These are phyloP conservation scores for Dioscorea alata DNA, from an alignment of 106 monocot species.

Conservation along the genomic window DNA sequence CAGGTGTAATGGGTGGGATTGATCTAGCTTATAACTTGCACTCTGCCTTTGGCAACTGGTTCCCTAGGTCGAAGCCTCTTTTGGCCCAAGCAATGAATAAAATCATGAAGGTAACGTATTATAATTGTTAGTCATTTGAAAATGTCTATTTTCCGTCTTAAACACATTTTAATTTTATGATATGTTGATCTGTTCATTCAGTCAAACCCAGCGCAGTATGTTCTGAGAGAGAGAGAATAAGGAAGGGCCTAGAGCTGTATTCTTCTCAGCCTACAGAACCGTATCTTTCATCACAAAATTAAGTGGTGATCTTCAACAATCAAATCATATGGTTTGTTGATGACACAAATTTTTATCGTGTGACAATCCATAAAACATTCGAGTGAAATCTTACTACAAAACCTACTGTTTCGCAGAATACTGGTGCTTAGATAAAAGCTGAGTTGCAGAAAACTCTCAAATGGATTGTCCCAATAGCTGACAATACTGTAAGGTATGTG, in stretches of 20 bases:
- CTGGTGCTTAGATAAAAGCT: conserved; percentile 66
- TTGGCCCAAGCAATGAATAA: conserved; percentile 99
- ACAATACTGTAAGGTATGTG: conserved; percentile 78
- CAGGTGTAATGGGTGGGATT: conserved; percentile 96
- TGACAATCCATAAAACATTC: conserved; percentile 98
- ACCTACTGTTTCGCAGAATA: conserved; percentile 64
- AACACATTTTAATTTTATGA: too few species aligned
- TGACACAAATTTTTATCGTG: conserved; percentile 97
- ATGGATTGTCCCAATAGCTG: conserved; percentile 94
- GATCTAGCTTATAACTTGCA: conserved; percentile 99
- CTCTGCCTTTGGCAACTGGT: conserved; percentile 99
- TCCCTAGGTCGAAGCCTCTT: conserved; percentile 95
- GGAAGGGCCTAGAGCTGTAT: conserved; percentile 96
- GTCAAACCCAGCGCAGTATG: conserved; percentile 98
- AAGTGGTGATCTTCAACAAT: conserved; percentile 99
- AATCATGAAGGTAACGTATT: conserved; percentile 86
- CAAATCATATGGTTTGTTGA: conserved; percentile 99
- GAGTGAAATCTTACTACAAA: conserved; percentile 99
- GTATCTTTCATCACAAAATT: conserved; percentile 98
- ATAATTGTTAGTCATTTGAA: not conserved
- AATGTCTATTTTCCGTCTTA: not conserved
- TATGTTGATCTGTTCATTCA: conserved; percentile 14
- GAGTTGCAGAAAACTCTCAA: too few species aligned
- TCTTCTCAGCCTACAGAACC: conserved; percentile 99
- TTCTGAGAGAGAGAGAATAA: conserved; percentile 93